Percentiles rank a stretch among this genome's conserved stretches.
phyloP scores from a whole-genome alignment of 2,329 filamentous ascomycete species.

The Monilinia vaccinii-corymbosi region DNA sequence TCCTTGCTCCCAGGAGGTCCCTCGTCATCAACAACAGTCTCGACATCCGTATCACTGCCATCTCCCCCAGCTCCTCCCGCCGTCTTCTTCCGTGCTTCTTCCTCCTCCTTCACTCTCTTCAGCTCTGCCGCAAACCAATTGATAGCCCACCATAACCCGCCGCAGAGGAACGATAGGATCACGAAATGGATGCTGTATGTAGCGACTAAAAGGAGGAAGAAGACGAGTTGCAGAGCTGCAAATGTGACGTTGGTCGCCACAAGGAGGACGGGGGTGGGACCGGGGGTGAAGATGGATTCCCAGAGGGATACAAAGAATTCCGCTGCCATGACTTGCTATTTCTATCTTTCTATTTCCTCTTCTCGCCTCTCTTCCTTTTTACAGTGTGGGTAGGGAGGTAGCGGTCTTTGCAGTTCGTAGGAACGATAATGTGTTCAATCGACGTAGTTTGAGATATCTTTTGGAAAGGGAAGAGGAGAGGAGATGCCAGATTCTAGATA shows the following conservation, averaged over 20 bases:
- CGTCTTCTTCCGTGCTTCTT: constrained; percentile 23
- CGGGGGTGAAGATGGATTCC: constrained; percentile 88
- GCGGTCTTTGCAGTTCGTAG: not conserved
- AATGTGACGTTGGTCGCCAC: constrained; percentile 87
- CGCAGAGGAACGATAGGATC: constrained; percentile 69
- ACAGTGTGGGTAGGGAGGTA: not conserved
- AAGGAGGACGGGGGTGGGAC: constrained; percentile 78
- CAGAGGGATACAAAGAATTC: constrained; percentile 66
- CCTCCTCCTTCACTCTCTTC: constrained; percentile 35
- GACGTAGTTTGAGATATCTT: not conserved
- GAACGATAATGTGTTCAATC: not conserved
- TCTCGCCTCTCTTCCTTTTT: not conserved
- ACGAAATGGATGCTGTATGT: constrained; percentile 87
- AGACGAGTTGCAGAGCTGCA: constrained; percentile 70
- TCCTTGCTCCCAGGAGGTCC: constrained; percentile 22
- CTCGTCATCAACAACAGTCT: constrained; percentile 40
- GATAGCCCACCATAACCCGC: constrained; percentile 81
- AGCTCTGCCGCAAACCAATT: constrained; percentile 88
- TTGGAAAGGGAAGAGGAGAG: not conserved
- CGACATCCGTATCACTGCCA: constrained; percentile 38
- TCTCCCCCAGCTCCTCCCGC: constrained; percentile 21
- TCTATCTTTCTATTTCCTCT: not conserved
- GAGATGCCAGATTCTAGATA: not conserved
- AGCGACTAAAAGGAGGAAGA: constrained; percentile 64
- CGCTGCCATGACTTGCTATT: not conserved